phyloP scores from a whole-genome alignment of 768 basidiomycete genomes.

The Mrakia gelida region DNA sequence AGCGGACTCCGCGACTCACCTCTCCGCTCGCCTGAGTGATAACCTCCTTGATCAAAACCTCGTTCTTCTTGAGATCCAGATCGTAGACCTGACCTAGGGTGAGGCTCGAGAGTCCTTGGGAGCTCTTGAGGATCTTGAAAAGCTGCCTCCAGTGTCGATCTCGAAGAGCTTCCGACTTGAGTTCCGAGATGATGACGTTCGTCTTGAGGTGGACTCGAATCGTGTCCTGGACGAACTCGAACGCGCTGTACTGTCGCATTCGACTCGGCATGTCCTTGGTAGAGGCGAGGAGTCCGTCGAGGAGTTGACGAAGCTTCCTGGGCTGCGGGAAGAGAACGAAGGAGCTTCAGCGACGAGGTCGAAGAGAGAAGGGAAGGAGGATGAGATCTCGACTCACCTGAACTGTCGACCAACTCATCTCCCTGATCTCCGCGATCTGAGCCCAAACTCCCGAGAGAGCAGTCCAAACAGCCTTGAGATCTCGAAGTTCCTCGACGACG shows the following conservation, averaged over 20 bases:
- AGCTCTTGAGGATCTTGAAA: constrained; percentile 61
- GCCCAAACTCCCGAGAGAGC: constrained; percentile 96
- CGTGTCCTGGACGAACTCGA: constrained; percentile 93
- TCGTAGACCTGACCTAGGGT: constrained; percentile 96
- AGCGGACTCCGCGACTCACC: background rate
- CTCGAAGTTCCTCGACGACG: constrained; percentile 88
- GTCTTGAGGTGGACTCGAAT: constrained; percentile 80
- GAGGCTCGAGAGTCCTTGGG: constrained; percentile 57
- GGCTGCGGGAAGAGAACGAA: constrained; percentile 48
- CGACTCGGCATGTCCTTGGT: constrained; percentile 98
- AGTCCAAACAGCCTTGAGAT: constrained; percentile 98
- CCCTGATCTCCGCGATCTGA: constrained; percentile 81
- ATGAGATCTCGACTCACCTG: constrained; percentile 48
- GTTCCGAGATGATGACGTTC: constrained; percentile 81
- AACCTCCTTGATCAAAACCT: constrained; percentile 83
- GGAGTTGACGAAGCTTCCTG: constrained; percentile 86
- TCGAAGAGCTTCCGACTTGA: constrained; percentile 94
- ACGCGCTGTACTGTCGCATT: constrained; percentile 98
- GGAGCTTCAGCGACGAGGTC: background rate
- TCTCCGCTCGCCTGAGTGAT: constrained; percentile 97
- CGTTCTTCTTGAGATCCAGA: constrained; percentile 90
- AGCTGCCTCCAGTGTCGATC: constrained; percentile 98
- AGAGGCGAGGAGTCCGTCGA: constrained; percentile 83
- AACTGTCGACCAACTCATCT: constrained; percentile 83
- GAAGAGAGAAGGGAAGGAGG: background rate